These are phyloP conservation scores for Aphelidium insulamus DNA, from an alignment of 371 early-diverging fungal species.

Conservation along the genomic window DNA sequence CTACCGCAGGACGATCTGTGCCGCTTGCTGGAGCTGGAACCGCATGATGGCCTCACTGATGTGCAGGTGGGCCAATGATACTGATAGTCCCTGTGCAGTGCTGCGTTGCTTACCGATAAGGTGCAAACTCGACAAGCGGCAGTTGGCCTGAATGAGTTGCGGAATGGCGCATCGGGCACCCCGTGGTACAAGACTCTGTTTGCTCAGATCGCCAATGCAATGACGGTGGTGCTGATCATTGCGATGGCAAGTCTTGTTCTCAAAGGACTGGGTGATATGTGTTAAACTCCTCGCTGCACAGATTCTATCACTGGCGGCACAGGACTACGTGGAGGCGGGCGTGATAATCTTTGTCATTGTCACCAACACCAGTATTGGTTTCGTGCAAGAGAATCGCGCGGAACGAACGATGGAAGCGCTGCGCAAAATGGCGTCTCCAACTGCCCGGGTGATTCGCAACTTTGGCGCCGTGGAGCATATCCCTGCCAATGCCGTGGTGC, in stretches of 20 bases:
- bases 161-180: too few relatives aligned
- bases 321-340: conserved; percentile 8
- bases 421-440: conserved; percentile 49
- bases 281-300: background rate
- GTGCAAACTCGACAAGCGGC: too few relatives aligned
- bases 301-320: conserved; percentile 10
- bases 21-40: too few relatives aligned
- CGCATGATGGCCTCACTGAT: too few relatives aligned
- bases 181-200: conserved; percentile 46
- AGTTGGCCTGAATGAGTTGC: too few relatives aligned
- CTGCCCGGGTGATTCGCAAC: conserved; percentile 51
- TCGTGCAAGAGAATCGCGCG: conserved; percentile 68
- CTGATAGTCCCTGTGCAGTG: too few relatives aligned
- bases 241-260: conserved; percentile 32
- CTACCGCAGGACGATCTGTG: too few relatives aligned
- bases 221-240: conserved; percentile 57
- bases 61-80: too few relatives aligned
- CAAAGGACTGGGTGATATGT: conserved; percentile 34
- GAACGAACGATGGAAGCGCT: conserved; percentile 73
- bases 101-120: too few relatives aligned
- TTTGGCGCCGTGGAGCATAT: conserved; percentile 32
- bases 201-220: conserved; percentile 54
- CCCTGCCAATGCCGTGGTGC: conserved; percentile 46
- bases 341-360: conserved; percentile 45
- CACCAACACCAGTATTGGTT: conserved; percentile 56